phyloP scores from a whole-genome alignment of 75 land plant genomes.

The Chamaecyparis obtusa region DNA sequence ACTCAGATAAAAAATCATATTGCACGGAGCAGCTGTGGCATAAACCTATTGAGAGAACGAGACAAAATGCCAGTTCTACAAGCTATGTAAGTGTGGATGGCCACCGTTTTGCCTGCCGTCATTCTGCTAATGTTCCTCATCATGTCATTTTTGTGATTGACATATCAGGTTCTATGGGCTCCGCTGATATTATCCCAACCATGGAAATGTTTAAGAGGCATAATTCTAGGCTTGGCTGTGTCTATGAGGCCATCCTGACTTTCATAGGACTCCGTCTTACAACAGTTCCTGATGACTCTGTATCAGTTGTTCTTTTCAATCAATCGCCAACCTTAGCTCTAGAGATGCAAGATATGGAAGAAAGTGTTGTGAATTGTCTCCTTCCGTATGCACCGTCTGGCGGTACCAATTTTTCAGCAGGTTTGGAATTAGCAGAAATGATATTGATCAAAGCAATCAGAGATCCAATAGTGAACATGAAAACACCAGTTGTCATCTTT shows the following conservation, averaged over 20 bases:
- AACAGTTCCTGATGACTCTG: conserved; percentile 8
- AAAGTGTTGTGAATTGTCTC: conserved; percentile 14
- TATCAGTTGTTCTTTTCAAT: conserved; percentile 28
- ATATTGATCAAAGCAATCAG: not conserved
- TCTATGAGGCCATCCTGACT: conserved; percentile 27
- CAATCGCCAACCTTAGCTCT: not conserved
- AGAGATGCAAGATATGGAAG: not conserved
- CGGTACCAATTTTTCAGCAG: conserved; percentile 19
- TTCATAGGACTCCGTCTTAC: conserved; percentile 14
- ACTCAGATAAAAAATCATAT: too few relatives aligned
- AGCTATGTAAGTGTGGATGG: conserved; percentile 35
- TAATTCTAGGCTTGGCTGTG: conserved; percentile 21
- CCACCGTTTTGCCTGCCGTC: conserved; percentile 30
- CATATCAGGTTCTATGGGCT: conserved; percentile 30
- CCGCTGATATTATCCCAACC: conserved; percentile 16
- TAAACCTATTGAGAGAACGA: too few relatives aligned
- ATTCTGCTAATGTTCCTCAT: conserved; percentile 24
- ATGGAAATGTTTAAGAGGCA: conserved; percentile 19
- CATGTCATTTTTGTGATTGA: conserved; percentile 47
- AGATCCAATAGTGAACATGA: conserved; percentile 12
- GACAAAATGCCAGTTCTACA: too few relatives aligned
- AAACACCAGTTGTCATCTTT: conserved; percentile 24
- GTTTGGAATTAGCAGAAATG: conserved; percentile 4
- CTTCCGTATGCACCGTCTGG: conserved; percentile 2
- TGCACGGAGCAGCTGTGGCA: too few relatives aligned